phyloP scores from a whole-genome alignment of 1,284 basidiomycete species.

The Ustilago trichophora region DNA sequence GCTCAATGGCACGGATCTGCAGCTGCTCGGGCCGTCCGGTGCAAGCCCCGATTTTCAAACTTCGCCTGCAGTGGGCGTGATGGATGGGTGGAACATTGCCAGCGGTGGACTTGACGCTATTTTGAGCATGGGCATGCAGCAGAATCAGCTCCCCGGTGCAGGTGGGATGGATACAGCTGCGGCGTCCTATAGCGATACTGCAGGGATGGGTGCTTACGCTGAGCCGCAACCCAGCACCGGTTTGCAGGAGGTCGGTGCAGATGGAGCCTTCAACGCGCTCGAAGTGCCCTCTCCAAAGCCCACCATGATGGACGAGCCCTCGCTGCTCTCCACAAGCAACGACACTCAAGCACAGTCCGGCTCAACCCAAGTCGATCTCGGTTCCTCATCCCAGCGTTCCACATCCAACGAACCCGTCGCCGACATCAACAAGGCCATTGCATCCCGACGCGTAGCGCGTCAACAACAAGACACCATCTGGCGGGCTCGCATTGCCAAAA shows the following conservation, averaged over 20 bases:
- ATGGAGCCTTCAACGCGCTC: constrained; percentile 43
- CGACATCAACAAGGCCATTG: constrained; percentile 46
- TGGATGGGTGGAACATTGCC: constrained; percentile 53
- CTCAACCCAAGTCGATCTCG: constrained; percentile 25
- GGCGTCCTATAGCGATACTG: constrained; percentile 37
- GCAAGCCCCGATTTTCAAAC: constrained; percentile 53
- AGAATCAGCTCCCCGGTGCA: constrained; percentile 17
- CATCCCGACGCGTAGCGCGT: constrained; percentile 34
- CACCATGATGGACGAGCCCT: constrained; percentile 24
- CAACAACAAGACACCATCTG: constrained; percentile 54
- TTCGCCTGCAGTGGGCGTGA: constrained; percentile 48
- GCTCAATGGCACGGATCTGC: constrained; percentile 69
- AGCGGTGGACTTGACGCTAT: constrained; percentile 30
- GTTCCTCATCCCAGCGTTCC: constrained; percentile 36
- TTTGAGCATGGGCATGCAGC: constrained; percentile 15
- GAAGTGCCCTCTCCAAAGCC: constrained; percentile 51
- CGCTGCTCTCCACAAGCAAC: not conserved
- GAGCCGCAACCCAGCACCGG: constrained; percentile 9
- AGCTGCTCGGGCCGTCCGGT: constrained; percentile 35
- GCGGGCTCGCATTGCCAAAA: constrained; percentile 60
- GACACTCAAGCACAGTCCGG: constrained; percentile 6
- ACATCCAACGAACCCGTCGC: constrained; percentile 41
- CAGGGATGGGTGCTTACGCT: constrained; percentile 20
- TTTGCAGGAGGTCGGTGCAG: constrained; percentile 20
- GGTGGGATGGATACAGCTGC: constrained; percentile 34